Base-by-base conservation (phyloP, 148 eudicot species). In the Arbutus unedo region DNA sequence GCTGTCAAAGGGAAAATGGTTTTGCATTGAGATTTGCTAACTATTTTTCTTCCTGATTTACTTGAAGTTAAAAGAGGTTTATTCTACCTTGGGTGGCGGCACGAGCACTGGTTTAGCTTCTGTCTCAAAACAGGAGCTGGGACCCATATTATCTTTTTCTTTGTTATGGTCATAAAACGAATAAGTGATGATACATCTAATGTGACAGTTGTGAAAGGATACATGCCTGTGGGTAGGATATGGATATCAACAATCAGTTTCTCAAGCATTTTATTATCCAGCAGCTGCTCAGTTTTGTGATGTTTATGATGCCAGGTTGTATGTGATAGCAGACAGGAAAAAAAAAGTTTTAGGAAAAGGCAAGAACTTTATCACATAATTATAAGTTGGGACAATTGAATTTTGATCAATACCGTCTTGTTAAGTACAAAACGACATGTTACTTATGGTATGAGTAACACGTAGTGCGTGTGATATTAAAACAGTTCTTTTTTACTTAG, bases 131-230 rank as follows among this genome's bases (percentile, higher is more conserved):
- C 38, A 8, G 38, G 68, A 62, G 64, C 19, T 57, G 8, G 64
- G 64, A 62, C 68, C 14, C 68, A 62, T 54, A 62, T 62, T 62
- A 62, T 62, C 3, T 21, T 79, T 79, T 31, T 14, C 6, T 66
- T 31, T 80, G 51, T 48, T 48, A 9, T 25, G 41, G 47, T 47
- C 9, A 2, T 43, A 25, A 25, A 19, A 45, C n/a, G n/a, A 59
- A 21, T 64, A 3, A 23, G 45, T 6, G 47, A 66, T 13, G 44
- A 7, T 0, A 80, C 19, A 50, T 23, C 15, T 15, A 67, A 4
- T 80, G 45, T 80, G 45, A 80, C 67, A 49, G 15, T 41, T 77
- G 81, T 3, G 38, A 44, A 59, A 78, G 15, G 54, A n/a, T 49
- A 6, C n/a, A 38, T 78, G 48, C 15, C 50, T 56, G 15, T 38